Evolutionary conservation across 2,329 filamentous ascomycete species (phyloP).

Genomic region (Penicillium paneum): DNA sequence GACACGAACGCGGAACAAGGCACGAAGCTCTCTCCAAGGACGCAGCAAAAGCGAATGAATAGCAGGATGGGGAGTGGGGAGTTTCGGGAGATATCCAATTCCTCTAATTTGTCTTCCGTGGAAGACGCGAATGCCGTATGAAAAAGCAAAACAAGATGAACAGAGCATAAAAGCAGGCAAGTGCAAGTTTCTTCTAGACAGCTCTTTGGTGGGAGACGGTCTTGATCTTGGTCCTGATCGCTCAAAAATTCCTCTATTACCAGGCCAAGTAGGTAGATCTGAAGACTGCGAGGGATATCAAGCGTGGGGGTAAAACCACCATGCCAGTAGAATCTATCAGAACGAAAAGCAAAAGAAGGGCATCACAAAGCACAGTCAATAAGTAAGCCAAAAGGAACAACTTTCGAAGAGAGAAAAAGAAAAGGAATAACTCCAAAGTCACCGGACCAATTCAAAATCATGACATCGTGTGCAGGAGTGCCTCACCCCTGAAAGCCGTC

Average conservation of each 20-base stretch:
- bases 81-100: slow-evolving; percentile 6
- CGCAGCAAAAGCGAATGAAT: slow-evolving; percentile 10
- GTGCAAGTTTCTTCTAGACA: slow-evolving; percentile 16
- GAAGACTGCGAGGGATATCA: slow-evolving; percentile 23
- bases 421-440: slow-evolving; percentile 21
- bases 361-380: background rate
- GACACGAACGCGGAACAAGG: slow-evolving; percentile 29
- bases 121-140: slow-evolving; percentile 1
- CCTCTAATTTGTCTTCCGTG: background rate
- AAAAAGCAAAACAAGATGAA: slow-evolving; percentile 8
- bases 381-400: background rate
- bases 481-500: slow-evolving; percentile 22
- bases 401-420: slow-evolving; percentile 13
- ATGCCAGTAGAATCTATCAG: slow-evolving; percentile 1
- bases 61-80: background rate
- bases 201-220: slow-evolving; percentile 10
- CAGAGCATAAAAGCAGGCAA: background rate
- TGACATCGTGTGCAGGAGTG: slow-evolving; percentile 24
- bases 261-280: slow-evolving; percentile 8
- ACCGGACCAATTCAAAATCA: slow-evolving; percentile 22
- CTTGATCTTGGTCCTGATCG: slow-evolving; percentile 11
- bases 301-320: slow-evolving; percentile 11
- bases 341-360: background rate
- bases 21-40: slow-evolving; percentile 18
- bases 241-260: slow-evolving; percentile 20